Base-by-base conservation (phyloP, 2,329 filamentous ascomycete species). In the Fusarium luffae region DNA sequence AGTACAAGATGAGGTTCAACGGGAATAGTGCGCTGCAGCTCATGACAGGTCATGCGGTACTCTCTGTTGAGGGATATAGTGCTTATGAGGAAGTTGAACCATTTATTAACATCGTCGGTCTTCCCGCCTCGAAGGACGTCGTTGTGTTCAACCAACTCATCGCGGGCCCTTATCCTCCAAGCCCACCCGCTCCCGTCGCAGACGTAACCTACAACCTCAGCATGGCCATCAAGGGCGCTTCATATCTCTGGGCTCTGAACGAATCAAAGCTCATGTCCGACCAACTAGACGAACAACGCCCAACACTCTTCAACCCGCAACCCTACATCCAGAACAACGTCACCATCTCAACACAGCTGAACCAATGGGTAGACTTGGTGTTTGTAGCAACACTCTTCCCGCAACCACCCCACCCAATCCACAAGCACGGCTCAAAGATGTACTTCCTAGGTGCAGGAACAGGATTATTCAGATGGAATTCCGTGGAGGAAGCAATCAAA, bases 371-470 rank as follows among this genome's bases (percentile, higher is more conserved):
- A 11, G 87, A 89, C 71, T 72, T 88, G n/a, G 79, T 89, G 66
- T 80, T 88, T 62, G 76, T 82, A 30, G 78, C 84, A 3, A 74
- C 76, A n/a, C 74, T 74, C 4, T 76, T 78, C 5, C 78, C 84
- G 9, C 85, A 88, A 71, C 86, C 80, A 1, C 73, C 78, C 12
- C 89, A 91, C 62, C 85, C 87, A 0, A 86, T 91, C 52, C 89
- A 91, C 82, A 90, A 90, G 79, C 89, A 91, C 77, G 84, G 85
- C 48, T 87, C 85, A 71, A 89, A 88, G 74, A 87, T 86, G 78
- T 90, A 83, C 70, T 77, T 84, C 21, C 82, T 91, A 34, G 89
- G 88, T 2, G 61, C 77, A 0, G 88, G 87, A 3, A 70, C 69
- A 0, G 86, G 86, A 0, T 57, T 68, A 2, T 91, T 86, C 73